Evolutionary conservation across 192 early-diverging fungal species (phyloP).

Genomic region (Coemansia sp.): DNA sequence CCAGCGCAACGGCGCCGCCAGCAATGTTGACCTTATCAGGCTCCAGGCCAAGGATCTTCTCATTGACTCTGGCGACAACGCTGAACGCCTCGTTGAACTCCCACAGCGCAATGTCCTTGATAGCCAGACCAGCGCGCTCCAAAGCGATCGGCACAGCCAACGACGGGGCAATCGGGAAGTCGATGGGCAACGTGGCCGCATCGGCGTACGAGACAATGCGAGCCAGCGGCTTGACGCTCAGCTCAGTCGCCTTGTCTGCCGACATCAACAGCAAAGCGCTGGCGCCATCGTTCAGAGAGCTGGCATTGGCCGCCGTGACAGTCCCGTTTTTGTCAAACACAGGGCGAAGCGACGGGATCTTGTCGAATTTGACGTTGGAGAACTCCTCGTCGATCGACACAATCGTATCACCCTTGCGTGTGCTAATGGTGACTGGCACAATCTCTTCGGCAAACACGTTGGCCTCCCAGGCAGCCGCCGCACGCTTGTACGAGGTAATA

Average conservation of each 20-base stretch:
- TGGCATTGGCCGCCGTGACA: constrained; percentile 94
- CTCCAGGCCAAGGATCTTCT: constrained; percentile 73
- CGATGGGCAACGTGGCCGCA: constrained; percentile 83
- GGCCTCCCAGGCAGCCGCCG: constrained; percentile 81
- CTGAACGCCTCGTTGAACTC: constrained; percentile 99
- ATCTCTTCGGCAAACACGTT: constrained; percentile 83
- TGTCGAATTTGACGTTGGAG: constrained; percentile 90
- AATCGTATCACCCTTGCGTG: constrained; percentile 76
- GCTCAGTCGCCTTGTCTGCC: constrained; percentile 65
- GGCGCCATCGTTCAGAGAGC: constrained; percentile 94
- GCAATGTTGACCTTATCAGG: constrained; percentile 72
- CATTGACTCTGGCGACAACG: constrained; percentile 88
- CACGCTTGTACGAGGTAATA: constrained; percentile 80
- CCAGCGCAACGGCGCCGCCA: constrained; percentile 77
- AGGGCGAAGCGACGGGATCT: constrained; percentile 68
- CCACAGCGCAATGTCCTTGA: constrained; percentile 86
- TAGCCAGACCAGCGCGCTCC: constrained; percentile 72
- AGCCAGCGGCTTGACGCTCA: constrained; percentile 84
- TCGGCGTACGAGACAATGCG: constrained; percentile 85
- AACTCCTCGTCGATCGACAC: constrained; percentile 90
- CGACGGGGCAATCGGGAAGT: constrained; percentile 94
- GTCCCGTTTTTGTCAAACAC: constrained; percentile 90
- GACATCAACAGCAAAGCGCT: constrained; percentile 86
- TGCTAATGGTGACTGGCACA: constrained; percentile 78
- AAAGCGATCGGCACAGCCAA: constrained; percentile 91